Evolutionary conservation across 768 basidiomycete genomes (phyloP), one percentile per base, ranked within the genome.

Genomic region (Pholiota microspora): DNA sequence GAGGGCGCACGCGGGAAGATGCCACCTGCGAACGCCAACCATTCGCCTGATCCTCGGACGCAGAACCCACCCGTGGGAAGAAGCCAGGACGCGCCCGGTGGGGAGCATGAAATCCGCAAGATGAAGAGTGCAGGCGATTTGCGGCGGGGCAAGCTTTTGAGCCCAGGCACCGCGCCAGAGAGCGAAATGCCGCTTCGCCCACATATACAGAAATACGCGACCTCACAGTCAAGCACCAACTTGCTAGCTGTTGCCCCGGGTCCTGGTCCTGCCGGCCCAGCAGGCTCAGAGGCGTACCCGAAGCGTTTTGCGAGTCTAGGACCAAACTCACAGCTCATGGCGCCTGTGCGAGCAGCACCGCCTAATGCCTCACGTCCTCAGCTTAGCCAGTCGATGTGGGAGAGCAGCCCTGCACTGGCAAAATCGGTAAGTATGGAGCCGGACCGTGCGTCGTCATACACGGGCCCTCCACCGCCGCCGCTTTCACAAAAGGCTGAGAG

Each of bases 41-140:
- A 18, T 21, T 18, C 27, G 57, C 70, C 34, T 35, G 67, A 64
- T 31, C 59, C 56, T 27, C 63, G 27, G 51, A 62, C 52, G 32
- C 59, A 56, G 32, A 56, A 50, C 38, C 65, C 60, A 32, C 53
- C 59, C 53, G 55, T 57, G 51, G 29, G 63, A 55, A 53, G 61
- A 53, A 67, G 67, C 25, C 75, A 78, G 46, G 79, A 74, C 48
- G 68, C 73, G 54, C 69, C 71, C 31, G 59, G 55, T 4, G 82
- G n/a, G n/a, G n/a, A 85, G 58, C 83, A 73, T 46, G 87, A 91
- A 64, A 67, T 90, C 40, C 82, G 89, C 56, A 86, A 82, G 66
- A 92, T 92, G 90, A 92, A 90, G 72, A 92, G 90, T 67, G 90
- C 90, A 18, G 90, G 89, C 32, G 90, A 92, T 67, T 73, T 92